Conservation (phyloP, 495 filamentous ascomycete genomes). For the Penicillium verhagenii region DNA sequence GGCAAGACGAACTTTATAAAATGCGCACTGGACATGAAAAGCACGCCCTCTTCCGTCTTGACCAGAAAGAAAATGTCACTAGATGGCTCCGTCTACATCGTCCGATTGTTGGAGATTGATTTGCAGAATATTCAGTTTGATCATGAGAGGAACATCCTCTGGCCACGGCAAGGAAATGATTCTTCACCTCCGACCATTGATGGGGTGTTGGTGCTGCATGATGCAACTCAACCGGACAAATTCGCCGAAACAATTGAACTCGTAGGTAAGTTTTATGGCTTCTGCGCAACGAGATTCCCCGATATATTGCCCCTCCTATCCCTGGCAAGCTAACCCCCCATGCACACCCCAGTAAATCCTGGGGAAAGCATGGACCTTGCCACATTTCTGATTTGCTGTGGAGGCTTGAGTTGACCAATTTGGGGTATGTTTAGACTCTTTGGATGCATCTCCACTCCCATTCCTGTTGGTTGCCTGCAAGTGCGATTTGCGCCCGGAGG, state of each 20-base stretch:
- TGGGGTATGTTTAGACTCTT: conserved; percentile 53
- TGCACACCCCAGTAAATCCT: background rate
- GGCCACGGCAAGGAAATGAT: conserved; percentile 72
- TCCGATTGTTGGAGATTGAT: conserved; percentile 79
- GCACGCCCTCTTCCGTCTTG: conserved; percentile 53
- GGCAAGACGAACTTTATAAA: conserved; percentile 92
- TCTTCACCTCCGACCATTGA: conserved; percentile 70
- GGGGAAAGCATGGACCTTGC: background rate
- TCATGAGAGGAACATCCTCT: conserved; percentile 62
- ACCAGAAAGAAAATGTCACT: conserved; percentile 70
- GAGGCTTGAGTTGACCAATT: background rate
- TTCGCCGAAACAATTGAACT: conserved; percentile 64
- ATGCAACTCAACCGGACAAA: conserved; percentile 73
- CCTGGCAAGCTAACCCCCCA: background rate
- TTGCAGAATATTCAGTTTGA: conserved; percentile 36
- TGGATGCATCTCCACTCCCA: conserved; percentile 65
- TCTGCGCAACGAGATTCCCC: background rate
- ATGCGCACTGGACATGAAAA: conserved; percentile 68
- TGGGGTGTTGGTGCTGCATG: conserved; percentile 80
- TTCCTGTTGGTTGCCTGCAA: conserved; percentile 80
- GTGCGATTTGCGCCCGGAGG: conserved; percentile 66
- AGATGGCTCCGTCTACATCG: conserved; percentile 72
- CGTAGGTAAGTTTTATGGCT: conserved; percentile 40
- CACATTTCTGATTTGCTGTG: conserved; percentile 1
- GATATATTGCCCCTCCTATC: background rate